Conservation (phyloP, 192 early-diverging fungal species). For the Mortierella antarctica region DNA sequence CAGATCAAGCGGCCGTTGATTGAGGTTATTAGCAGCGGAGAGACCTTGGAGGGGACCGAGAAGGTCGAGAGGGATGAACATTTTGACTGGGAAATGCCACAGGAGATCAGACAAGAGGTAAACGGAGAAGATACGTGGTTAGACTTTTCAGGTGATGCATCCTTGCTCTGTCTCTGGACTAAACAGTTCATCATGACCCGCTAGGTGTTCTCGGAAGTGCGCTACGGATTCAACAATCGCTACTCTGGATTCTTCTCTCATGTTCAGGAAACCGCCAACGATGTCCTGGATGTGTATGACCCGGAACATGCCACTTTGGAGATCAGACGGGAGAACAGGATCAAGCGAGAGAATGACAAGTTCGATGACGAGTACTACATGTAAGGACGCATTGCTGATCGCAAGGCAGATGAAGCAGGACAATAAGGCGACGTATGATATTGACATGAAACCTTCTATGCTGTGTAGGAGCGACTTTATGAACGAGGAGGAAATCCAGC, state of each 20-base stretch:
- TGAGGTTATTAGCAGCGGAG: conserved; percentile 65
- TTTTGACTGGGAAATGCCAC: conserved; percentile 91
- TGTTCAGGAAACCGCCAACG: conserved; percentile 76
- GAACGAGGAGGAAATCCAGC: conserved; percentile 87
- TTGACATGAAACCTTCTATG: neutral
- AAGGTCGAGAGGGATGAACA: conserved; percentile 62
- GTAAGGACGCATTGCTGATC: conserved; percentile 46
- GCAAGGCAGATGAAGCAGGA: neutral
- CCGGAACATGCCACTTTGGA: conserved; percentile 67
- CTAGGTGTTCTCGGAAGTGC: conserved; percentile 51
- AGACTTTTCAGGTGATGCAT: neutral
- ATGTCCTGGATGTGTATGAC: conserved; percentile 70
- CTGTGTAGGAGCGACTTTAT: conserved; percentile 77
- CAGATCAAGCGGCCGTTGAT: conserved; percentile 67
- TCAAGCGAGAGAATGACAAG: conserved; percentile 79
- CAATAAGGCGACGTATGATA: neutral
- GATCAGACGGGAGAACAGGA: conserved; percentile 68
- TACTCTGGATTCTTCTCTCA: conserved; percentile 84
- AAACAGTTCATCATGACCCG: neutral
- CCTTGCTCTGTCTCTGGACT: neutral
- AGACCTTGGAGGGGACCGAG: conserved; percentile 28
- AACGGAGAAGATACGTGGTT: neutral
- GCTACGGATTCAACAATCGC: conserved; percentile 93
- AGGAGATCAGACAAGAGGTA: conserved; percentile 66
- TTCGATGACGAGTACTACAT: conserved; percentile 96